phyloP scores from a whole-genome alignment of 2,329 filamentous ascomycete genomes.

The Eutypa lata region DNA sequence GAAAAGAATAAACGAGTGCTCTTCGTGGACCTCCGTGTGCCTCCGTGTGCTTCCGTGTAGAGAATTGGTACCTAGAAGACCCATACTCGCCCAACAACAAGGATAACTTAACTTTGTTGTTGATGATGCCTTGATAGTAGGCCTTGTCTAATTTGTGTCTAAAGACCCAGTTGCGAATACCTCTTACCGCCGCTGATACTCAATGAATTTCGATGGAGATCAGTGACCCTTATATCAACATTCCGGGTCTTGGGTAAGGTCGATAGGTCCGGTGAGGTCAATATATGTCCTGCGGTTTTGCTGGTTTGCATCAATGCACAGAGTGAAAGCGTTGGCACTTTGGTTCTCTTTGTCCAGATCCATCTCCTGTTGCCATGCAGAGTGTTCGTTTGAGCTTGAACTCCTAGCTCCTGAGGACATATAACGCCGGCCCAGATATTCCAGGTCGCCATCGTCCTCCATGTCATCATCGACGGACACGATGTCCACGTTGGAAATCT shows the following conservation, averaged over 20 bases:
- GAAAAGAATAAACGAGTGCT: no score
- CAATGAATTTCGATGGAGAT: no score
- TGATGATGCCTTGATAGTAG: no score
- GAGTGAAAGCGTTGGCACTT: not conserved
- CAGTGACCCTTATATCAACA: no score
- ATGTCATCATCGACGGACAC: conserved; percentile 5
- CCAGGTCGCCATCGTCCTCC: conserved; percentile 7
- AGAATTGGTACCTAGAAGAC: no score
- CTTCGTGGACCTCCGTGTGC: no score
- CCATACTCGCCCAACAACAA: no score
- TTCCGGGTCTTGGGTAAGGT: not conserved
- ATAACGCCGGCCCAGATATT: conserved; percentile 14
- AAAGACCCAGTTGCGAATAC: no score
- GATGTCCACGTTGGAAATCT: not conserved
- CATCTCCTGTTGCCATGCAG: not conserved
- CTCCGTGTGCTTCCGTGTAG: no score
- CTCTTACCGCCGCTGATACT: no score
- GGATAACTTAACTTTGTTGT: no score
- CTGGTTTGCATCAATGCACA: not conserved
- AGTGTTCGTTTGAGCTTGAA: not conserved
- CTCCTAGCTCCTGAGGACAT: conserved; percentile 4
- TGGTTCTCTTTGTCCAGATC: not conserved
- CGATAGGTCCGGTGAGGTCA: not conserved
- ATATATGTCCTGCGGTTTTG: not conserved
- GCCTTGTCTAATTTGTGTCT: no score